Evolutionary conservation across 129 eudicot genomes (phyloP).

Genomic region (Smallanthus sonchifolius): DNA sequence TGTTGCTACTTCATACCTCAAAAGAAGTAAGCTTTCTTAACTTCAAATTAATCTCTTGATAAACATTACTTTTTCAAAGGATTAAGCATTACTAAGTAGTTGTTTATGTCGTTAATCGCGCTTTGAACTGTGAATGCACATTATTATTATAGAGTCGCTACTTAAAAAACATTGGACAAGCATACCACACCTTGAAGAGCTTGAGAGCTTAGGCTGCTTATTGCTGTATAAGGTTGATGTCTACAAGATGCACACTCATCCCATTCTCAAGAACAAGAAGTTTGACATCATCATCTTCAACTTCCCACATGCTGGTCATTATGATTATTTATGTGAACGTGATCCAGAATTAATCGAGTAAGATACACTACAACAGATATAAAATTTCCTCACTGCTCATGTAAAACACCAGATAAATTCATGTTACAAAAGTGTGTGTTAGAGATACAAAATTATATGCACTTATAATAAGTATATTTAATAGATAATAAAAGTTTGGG

Average conservation of each 20-base stretch:
- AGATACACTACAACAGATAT: not conserved
- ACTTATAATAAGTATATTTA: no score
- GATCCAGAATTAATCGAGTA: conserved; percentile 23
- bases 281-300: conserved; percentile 38
- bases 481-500: no score
- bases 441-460: no score
- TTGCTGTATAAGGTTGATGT: conserved; percentile 44
- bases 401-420: no score
- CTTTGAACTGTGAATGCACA: not conserved
- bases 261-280: conserved; percentile 16
- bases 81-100: no score
- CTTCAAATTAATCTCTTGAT: not conserved
- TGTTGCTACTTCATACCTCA: conserved; percentile 26
- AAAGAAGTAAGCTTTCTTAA: not conserved
- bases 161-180: conserved; percentile 13
- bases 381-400: no score
- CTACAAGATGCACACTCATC: conserved; percentile 27
- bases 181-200: conserved; percentile 18
- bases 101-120: not conserved
- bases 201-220: conserved; percentile 28
- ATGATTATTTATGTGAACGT: conserved; percentile 12
- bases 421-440: no score
- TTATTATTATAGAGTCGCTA: conserved; percentile 8
- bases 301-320: conserved; percentile 48
- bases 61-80: not conserved